phyloP scores from a whole-genome alignment of 805 yeast species.

The Jamesozyma lodderae region DNA sequence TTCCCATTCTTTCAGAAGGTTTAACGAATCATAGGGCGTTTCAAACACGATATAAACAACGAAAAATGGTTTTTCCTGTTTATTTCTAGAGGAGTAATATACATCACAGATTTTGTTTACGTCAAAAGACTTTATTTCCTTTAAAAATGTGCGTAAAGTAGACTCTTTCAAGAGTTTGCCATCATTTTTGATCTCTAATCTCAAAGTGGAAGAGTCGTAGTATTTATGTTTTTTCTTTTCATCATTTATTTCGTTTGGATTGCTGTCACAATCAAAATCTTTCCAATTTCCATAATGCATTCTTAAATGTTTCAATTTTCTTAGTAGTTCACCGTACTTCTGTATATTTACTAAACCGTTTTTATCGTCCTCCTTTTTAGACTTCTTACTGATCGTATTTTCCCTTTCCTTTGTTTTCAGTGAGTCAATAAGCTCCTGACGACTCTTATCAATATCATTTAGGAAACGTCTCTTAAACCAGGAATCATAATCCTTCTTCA shows the following conservation, averaged over 20 bases:
- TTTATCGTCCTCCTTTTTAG: neutral
- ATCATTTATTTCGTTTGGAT: neutral
- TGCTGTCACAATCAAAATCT: neutral
- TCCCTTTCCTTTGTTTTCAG: conserved; percentile 1
- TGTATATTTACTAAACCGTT: conserved; percentile 8
- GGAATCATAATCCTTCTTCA: conserved; percentile 17
- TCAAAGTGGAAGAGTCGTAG: conserved; percentile 9
- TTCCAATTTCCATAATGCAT: conserved; percentile 24
- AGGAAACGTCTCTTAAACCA: conserved; percentile 8
- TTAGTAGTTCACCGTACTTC: conserved; percentile 20
- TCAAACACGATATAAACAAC: conserved; percentile 13
- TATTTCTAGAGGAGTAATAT: conserved; percentile 17
- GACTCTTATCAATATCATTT: neutral
- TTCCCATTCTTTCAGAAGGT: conserved; percentile 8
- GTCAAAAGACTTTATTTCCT: too few species aligned
- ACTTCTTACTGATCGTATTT: neutral
- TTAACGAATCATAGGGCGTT: conserved; percentile 9
- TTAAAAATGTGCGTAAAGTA: neutral
- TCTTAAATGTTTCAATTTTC: conserved; percentile 23
- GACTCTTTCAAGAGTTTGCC: neutral
- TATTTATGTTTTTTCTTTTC: neutral
- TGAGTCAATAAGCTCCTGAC: conserved; percentile 2
- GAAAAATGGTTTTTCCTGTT: conserved; percentile 6
- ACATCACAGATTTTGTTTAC: conserved; percentile 6
- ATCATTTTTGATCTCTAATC: conserved; percentile 11